phyloP scores from a whole-genome alignment of 306 rosid species.

The Hippophae tibetana region DNA sequence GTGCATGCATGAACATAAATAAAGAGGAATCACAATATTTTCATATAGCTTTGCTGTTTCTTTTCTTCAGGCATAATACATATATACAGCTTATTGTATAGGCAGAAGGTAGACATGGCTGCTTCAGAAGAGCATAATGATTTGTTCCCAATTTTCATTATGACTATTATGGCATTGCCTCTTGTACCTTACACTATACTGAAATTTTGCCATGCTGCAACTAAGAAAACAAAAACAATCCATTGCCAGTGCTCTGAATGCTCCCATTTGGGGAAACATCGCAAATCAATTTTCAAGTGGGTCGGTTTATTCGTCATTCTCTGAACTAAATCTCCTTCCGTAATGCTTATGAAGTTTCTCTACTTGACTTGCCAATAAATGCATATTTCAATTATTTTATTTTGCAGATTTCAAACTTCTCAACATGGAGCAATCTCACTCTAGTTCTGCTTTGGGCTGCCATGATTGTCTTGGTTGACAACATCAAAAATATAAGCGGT shows the following conservation, averaged over 20 bases:
- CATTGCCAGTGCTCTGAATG: conserved; percentile 91
- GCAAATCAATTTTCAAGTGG: conserved; percentile 71
- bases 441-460: conserved; percentile 72
- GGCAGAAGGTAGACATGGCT: conserved; percentile 46
- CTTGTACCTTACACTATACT: conserved; percentile 81
- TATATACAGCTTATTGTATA: conserved; percentile 13
- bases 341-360: background rate
- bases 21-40: too few relatives aligned
- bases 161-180: conserved; percentile 94
- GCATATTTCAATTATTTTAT: background rate
- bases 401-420: conserved; percentile 82
- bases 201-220: conserved; percentile 62
- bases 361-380: background rate
- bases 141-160: conserved; percentile 82
- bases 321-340: background rate
- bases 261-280: conserved; percentile 74
- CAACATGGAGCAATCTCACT: conserved; percentile 71
- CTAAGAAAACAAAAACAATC: conserved; percentile 77
- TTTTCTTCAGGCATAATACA: conserved; percentile 18
- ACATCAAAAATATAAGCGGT: conserved; percentile 68
- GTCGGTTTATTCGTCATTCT: conserved; percentile 30
- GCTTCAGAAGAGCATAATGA: conserved; percentile 86
- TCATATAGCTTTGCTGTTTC: too few relatives aligned
- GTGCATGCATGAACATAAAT: too few relatives aligned
- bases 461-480: conserved; percentile 76